These are phyloP conservation scores for Solanum aculeatissimum DNA, from an alignment of 305 asterid species.

Conservation along the genomic window DNA sequence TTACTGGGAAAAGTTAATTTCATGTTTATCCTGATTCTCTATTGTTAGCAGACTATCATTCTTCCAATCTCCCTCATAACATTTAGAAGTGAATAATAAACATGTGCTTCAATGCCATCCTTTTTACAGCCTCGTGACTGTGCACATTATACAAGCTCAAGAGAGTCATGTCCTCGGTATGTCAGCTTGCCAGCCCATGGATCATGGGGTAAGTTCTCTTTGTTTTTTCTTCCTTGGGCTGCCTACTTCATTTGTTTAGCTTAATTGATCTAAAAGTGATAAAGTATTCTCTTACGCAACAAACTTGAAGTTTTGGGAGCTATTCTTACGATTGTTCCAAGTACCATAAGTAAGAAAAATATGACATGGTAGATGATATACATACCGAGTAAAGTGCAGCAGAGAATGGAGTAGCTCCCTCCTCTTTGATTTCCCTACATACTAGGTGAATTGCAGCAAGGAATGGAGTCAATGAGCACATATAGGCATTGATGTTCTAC, in stretches of 20 bases:
- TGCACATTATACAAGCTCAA: conserved; percentile 17
- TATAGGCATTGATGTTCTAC: neutral
- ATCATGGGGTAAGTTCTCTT: conserved; percentile 34
- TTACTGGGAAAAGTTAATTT: neutral
- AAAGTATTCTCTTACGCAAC: neutral
- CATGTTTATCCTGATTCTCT: neutral
- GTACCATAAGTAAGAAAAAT: neutral
- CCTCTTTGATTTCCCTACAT: neutral
- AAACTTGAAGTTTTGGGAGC: neutral
- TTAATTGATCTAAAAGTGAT: neutral
- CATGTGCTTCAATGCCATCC: neutral
- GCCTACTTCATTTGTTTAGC: neutral
- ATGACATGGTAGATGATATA: neutral
- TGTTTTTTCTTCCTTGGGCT: neutral
- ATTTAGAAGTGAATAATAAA: neutral
- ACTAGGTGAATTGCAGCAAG: neutral
- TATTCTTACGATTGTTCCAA: neutral
- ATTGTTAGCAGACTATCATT: neutral
- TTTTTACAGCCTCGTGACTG: conserved; percentile 81
- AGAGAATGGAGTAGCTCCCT: neutral
- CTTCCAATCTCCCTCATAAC: neutral
- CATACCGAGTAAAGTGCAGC: neutral
- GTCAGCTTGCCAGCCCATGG: conserved; percentile 57
- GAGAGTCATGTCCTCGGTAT: conserved; percentile 49
- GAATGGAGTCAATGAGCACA: neutral